Percentiles rank a stretch among this genome's conserved stretches.
Conservation (phyloP, 305 asterid genomes). For the Vinca major region DNA sequence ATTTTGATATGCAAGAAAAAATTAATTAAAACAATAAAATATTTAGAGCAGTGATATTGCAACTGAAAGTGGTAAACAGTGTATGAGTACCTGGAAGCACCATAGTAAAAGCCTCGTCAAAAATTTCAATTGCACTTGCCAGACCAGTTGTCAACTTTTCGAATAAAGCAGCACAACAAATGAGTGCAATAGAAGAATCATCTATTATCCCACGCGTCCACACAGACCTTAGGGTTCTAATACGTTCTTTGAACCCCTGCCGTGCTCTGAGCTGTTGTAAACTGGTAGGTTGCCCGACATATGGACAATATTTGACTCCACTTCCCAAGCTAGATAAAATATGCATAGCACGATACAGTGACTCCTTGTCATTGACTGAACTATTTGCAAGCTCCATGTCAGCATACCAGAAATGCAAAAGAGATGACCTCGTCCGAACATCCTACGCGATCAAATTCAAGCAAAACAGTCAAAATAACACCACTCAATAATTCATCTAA, state of each 20-base stretch:
- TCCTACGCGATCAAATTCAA: constrained; percentile 43
- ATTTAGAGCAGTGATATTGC: not conserved
- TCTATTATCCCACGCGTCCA: constrained; percentile 76
- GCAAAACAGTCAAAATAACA: not conserved
- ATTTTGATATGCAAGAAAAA: not conserved
- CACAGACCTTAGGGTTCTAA: constrained; percentile 41
- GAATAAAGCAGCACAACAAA: constrained; percentile 77
- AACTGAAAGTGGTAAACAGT: not conserved
- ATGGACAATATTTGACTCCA: constrained; percentile 60
- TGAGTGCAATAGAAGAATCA: constrained; percentile 67
- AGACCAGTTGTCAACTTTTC: constrained; percentile 82
- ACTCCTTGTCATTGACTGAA: constrained; percentile 38
- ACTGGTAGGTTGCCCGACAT: constrained; percentile 55
- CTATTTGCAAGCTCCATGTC: constrained; percentile 60
- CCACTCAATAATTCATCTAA: no score
- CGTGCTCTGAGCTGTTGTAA: constrained; percentile 76
- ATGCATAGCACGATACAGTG: constrained; percentile 62
- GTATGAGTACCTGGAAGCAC: constrained; percentile 79
- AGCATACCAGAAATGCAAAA: constrained; percentile 88
- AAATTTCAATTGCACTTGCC: constrained; percentile 54
- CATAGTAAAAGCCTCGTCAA: constrained; percentile 72
- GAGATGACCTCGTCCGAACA: constrained; percentile 44
- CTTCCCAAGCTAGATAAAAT: constrained; percentile 81
- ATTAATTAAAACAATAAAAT: not conserved
- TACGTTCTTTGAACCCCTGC: constrained; percentile 81